A percentile compares a stretch with the other conserved stretches of the same genome.
phyloP scores from a whole-genome alignment of 2,329 filamentous ascomycete genomes.

The Cordyceps javanica region DNA sequence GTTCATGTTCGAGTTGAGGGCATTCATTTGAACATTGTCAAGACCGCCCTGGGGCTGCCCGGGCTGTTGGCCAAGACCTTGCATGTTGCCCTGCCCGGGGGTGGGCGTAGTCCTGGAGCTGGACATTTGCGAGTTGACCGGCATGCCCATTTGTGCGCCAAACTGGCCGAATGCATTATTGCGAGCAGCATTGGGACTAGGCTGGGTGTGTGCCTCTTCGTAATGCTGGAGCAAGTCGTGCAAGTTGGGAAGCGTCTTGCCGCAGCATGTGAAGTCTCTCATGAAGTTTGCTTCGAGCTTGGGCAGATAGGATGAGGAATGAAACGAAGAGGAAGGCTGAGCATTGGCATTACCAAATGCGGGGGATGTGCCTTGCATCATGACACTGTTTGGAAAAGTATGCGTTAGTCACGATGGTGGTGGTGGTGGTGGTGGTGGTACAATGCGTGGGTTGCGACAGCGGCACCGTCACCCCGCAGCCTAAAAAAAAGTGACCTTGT shows the following conservation, averaged over 20 bases:
- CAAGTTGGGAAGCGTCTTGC: slow-evolving; percentile 78
- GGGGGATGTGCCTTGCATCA: slow-evolving; percentile 95
- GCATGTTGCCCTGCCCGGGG: slow-evolving; percentile 24
- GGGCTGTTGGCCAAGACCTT: slow-evolving; percentile 24
- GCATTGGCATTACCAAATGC: slow-evolving; percentile 52
- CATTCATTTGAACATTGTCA: slow-evolving; percentile 33
- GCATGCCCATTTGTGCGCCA: slow-evolving; percentile 26
- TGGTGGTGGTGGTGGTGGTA: neutral
- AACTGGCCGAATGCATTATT: slow-evolving; percentile 37
- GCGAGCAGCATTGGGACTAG: slow-evolving; percentile 39
- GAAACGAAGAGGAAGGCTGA: slow-evolving; percentile 82
- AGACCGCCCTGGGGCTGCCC: slow-evolving; percentile 19
- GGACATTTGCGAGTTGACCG: slow-evolving; percentile 26
- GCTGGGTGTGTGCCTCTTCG: slow-evolving; percentile 84
- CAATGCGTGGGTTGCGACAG: slow-evolving; percentile 9
- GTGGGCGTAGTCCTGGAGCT: slow-evolving; percentile 28
- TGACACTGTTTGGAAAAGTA: slow-evolving; percentile 56
- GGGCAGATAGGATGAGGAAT: slow-evolving; percentile 92
- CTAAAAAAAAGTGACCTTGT: slow-evolving; percentile 1
- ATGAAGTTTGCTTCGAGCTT: slow-evolving; percentile 97
- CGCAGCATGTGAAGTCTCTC: slow-evolving; percentile 95
- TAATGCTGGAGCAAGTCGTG: slow-evolving; percentile 96
- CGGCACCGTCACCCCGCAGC: slow-evolving; percentile 5
- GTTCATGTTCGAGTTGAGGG: slow-evolving; percentile 30
- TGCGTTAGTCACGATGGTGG: slow-evolving; percentile 18